These are phyloP conservation scores for Rugonectria rugulosa DNA, from an alignment of 2,329 filamentous ascomycete genomes.

Conservation along the genomic window DNA sequence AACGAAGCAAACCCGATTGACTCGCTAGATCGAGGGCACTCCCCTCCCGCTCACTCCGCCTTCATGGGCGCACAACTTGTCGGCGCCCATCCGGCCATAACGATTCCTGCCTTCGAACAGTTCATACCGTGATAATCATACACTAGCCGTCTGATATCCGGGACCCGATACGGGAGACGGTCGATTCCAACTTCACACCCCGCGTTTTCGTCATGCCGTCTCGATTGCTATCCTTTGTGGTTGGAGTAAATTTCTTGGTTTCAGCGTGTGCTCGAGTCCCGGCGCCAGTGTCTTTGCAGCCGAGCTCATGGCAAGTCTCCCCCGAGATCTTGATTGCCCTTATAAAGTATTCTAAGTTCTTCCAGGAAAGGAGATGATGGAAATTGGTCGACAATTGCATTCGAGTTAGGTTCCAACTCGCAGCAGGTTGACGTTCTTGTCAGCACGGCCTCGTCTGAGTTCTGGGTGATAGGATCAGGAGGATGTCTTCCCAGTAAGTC, in stretches of 20 bases:
- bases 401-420: conserved; percentile 55
- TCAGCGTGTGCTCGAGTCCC: conserved; percentile 30
- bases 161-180: too few species aligned
- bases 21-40: conserved; percentile 16
- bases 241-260: conserved; percentile 19
- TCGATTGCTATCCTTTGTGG: conserved; percentile 18
- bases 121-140: background rate
- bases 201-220: conserved; percentile 26
- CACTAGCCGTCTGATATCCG: conserved; percentile 9
- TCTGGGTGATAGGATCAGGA: conserved; percentile 70
- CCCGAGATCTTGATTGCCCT: background rate
- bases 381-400: conserved; percentile 73
- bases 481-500: conserved; percentile 61
- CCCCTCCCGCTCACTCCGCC: conserved; percentile 11
- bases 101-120: background rate
- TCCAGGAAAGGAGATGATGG: conserved; percentile 70
- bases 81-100: background rate
- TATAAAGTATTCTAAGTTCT: conserved; percentile 18
- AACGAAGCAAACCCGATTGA: conserved; percentile 1
- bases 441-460: conserved; percentile 74
- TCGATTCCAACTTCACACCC: background rate
- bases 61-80: conserved; percentile 17
- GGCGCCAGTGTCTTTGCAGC: conserved; percentile 30
- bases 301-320: conserved; percentile 32
- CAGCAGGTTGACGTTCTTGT: conserved; percentile 53